Percentiles rank a stretch among this genome's conserved stretches.
These are phyloP conservation scores for Wickerhamiella parazyma DNA, from an alignment of 805 yeast species.

Conservation along the genomic window DNA sequence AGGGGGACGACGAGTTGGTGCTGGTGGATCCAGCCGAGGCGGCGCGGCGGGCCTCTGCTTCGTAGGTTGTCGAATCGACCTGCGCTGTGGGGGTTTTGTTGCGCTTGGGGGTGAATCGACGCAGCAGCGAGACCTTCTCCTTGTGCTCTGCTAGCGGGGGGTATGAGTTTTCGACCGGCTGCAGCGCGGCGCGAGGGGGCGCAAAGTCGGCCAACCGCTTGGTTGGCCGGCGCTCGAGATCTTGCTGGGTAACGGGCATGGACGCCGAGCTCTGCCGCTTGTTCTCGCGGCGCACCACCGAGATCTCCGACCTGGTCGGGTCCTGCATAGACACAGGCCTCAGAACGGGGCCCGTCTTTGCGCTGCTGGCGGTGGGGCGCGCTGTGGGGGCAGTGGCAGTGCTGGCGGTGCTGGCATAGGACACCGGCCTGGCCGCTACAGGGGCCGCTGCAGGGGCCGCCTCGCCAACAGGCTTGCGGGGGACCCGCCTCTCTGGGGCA, in stretches of 20 bases:
- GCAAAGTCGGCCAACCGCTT: conserved; percentile 6
- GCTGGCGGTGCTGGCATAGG: background rate
- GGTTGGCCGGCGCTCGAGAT: conserved; percentile 3
- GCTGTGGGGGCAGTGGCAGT: background rate
- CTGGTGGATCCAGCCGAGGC: too few relatives aligned
- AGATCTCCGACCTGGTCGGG: background rate
- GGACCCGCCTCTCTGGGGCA: conserved; percentile 21
- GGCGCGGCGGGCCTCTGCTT: background rate
- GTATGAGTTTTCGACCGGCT: conserved; percentile 6
- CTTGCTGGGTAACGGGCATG: background rate
- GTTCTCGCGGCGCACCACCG: conserved; percentile 6
- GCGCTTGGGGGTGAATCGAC: conserved; percentile 11
- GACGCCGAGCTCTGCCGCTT: conserved; percentile 2
- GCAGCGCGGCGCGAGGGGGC: background rate
- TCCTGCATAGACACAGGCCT: conserved; percentile 1
- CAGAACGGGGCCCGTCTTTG: conserved; percentile 7
- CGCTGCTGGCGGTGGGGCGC: background rate
- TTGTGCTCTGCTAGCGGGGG: conserved; percentile 7
- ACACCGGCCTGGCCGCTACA: background rate
- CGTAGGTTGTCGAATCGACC: conserved; percentile 2
- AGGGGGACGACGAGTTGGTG: background rate
- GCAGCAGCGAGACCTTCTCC: conserved; percentile 7
- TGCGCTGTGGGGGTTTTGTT: background rate
- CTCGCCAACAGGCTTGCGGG: conserved; percentile 13
- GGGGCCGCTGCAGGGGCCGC: too few relatives aligned